Base-by-base conservation (phyloP, 2,329 filamentous ascomycete species). In the Rhexocercosporidium sp. region DNA sequence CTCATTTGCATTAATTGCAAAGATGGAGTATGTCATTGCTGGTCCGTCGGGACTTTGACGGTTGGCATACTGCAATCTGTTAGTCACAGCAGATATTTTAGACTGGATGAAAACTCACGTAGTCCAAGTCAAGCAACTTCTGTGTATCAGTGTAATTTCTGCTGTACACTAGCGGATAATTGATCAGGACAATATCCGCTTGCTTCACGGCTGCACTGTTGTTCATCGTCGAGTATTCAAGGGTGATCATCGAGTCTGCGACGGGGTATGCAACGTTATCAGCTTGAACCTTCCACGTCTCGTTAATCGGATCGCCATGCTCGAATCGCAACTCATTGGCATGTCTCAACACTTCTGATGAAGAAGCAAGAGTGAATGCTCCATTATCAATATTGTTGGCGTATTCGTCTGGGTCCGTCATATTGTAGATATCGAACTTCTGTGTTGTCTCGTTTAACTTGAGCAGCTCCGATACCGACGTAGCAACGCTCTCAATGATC, bases 21-120 rank as follows among this genome's bases (percentile, higher is more conserved):
- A 92, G 11, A 90, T 87, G 11, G 87, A 87, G 77, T 90, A 92
- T 1, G 90, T 92, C 90, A 92, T 92, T 3, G 86, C 90, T 0
- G 90, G 90, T 0, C 90, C 90, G 70, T 91, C 84, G 1, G 85
- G 79, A 0, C 88, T 90, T 77, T 92, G 90, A 64, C 88, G 89
- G 53, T 86, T 86, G 4, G 90, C 89, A 73, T 92, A 92, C 81
- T 84, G 66, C 11, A 29, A 57, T 41, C 46, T 44, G 39, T 75
- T 65, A 70, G 64, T 69, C 11, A 18, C 25, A 7, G 31, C 18
- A 46, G 14, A 39, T 27, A 8, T 14, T 22, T 39, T 16, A 61
- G 27, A 12, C 44, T 29, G 12, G 5, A 25, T 7, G 20, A 14
- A 22, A 2, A 61, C 18, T 41, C 66, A 84, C 82, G 73, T 91